Evolutionary conservation across 805 yeast genomes (phyloP), one percentile per base, ranked within the genome.

Genomic region (Metschnikowia borealis): DNA sequence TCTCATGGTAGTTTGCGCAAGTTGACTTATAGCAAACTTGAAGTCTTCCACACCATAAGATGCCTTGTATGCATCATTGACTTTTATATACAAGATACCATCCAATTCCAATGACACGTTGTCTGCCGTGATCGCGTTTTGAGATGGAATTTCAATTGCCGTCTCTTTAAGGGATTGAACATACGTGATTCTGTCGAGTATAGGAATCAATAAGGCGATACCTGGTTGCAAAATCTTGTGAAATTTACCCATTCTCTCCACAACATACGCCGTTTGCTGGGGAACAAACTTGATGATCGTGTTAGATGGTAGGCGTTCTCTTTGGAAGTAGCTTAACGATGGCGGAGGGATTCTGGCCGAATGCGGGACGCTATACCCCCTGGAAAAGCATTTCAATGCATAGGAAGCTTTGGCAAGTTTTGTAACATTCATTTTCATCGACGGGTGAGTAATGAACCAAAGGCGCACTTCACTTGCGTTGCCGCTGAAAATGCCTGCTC

Each of bases 1-100:
- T 61, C 96, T 76, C 96, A 88, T 88, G 13, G 96, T 87, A 10
- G 96, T 89, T 66, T 88, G 96, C 0, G 96, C 96, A 56, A 89
- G 77, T 67, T 89, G 96, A 38, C 86, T 75, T 48, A 89, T 82
- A 36, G 96, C 96, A 64, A 85, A 89, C 62, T 84, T 88, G 44
- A 90, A 89, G 61, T 88, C 91, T 62, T 89, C 96, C 17, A 88
- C 95, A 13, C 95, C 95, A 60, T 88, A 88, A 40, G 88, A 80
- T 3, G 96, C 96, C 70, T 85, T 87, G 65, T 84, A 88, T 5
- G 96, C 87, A 62, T 89, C 95, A 42, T 79, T 76, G 3, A 88
- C 91, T 57, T 82, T 82, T 59, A 87, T 81, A 61, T 87, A 89
- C 52, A 89, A 74, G 14, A 88, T 86, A 53, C 96, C 96, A 60